Percentiles rank a stretch among this genome's conserved stretches.
Conservation (phyloP, 2,329 filamentous ascomycete genomes). For the Graphilbum fragrans region DNA sequence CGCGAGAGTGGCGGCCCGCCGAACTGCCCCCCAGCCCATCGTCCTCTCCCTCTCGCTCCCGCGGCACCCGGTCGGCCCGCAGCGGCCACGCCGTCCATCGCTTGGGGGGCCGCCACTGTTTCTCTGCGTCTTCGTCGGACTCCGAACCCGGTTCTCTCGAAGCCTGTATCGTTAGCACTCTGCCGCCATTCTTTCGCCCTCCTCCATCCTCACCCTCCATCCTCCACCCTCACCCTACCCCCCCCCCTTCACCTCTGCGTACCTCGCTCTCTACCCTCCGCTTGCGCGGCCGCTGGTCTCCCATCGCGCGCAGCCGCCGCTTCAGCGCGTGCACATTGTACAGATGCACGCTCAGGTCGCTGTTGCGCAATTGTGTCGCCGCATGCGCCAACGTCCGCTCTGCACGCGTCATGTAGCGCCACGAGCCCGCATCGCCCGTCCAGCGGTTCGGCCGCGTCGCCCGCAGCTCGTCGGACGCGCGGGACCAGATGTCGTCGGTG, state of each 20-base stretch:
- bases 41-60: conserved; percentile 17
- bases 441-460: conserved; percentile 58
- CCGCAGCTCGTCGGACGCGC: conserved; percentile 33
- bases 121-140: conserved; percentile 17
- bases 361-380: conserved; percentile 48
- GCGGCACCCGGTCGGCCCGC: conserved; percentile 46
- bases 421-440: conserved; percentile 53
- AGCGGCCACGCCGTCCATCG: conserved; percentile 79
- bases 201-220: neutral
- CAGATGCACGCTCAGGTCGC: conserved; percentile 63
- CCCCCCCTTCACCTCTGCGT: neutral
- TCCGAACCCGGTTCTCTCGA: too few relatives aligned
- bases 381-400: conserved; percentile 53
- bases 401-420: conserved; percentile 47
- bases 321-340: conserved; percentile 68
- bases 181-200: conserved; percentile 19
- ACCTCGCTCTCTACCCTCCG: too few relatives aligned
- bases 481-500: conserved; percentile 32
- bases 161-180: too few relatives aligned
- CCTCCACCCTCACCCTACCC: neutral
- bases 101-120: conserved; percentile 13
- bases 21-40: too few relatives aligned
- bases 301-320: conserved; percentile 21
- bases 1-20: too few relatives aligned
- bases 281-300: too few relatives aligned